phyloP scores from a whole-genome alignment of 1,284 basidiomycete genomes.

The Xerocomus cyaneibrunnescens region DNA sequence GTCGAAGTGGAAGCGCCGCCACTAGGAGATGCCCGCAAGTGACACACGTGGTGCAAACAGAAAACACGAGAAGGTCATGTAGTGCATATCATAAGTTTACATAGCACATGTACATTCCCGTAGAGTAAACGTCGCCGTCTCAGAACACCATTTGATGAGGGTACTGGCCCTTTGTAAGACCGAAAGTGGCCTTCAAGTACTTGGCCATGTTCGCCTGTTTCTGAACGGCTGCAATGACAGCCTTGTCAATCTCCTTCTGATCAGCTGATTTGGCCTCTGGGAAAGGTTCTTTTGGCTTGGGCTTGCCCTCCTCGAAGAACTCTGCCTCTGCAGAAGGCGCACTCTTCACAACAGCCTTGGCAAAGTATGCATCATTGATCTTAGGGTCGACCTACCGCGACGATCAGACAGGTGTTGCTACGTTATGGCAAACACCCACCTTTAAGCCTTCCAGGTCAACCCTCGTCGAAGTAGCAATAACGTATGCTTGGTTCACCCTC shows the following conservation, averaged over 20 bases:
- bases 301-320: slow-evolving; percentile 94
- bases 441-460: slow-evolving; percentile 80
- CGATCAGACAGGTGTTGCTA: slow-evolving; percentile 10
- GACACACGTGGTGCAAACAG: slow-evolving; percentile 17
- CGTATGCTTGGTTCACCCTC: slow-evolving; percentile 99
- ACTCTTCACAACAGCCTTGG: slow-evolving; percentile 74
- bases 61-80: slow-evolving; percentile 9
- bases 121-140: slow-evolving; percentile 28
- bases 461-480: slow-evolving; percentile 98
- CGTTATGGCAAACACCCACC: slow-evolving; percentile 42
- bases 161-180: slow-evolving; percentile 93
- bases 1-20: not conserved
- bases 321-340: slow-evolving; percentile 87
- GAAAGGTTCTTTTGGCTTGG: slow-evolving; percentile 89
- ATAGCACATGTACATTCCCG: slow-evolving; percentile 21
- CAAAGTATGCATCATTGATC: slow-evolving; percentile 95
- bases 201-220: slow-evolving; percentile 91
- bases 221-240: slow-evolving; percentile 85
- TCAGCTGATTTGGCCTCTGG: slow-evolving; percentile 88
- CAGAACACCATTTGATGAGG: slow-evolving; percentile 88
- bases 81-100: slow-evolving; percentile 28
- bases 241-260: slow-evolving; percentile 92
- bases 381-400: slow-evolving; percentile 73
- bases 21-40: too few relatives aligned
- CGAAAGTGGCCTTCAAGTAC: slow-evolving; percentile 94